phyloP scores from a whole-genome alignment of 2,329 filamentous ascomycete genomes.

The Penicillium vulpinum region DNA sequence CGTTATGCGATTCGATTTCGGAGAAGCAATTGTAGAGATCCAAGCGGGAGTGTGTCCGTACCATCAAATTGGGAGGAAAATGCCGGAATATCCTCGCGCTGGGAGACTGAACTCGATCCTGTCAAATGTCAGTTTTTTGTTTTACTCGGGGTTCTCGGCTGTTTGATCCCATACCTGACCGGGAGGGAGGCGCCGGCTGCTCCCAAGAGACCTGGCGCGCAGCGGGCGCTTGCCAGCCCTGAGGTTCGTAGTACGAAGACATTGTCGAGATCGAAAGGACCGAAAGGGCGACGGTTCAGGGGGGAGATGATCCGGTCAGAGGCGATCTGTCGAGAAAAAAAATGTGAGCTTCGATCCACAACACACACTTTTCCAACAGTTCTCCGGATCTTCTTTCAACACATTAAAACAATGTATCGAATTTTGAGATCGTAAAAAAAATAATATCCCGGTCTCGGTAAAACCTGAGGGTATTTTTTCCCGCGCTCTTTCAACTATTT shows the following conservation, averaged over 20 bases:
- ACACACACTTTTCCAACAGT: constrained; percentile 3
- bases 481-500: not conserved
- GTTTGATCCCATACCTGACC: constrained; percentile 60
- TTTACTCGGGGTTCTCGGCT: not conserved
- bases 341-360: constrained; percentile 18
- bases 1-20: not conserved
- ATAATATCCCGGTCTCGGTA: not conserved
- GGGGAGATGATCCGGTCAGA: constrained; percentile 29
- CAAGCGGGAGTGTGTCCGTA: constrained; percentile 50
- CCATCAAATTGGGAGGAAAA: constrained; percentile 89
- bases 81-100: constrained; percentile 72
- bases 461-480: not conserved
- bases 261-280: constrained; percentile 25
- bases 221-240: constrained; percentile 59
- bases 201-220: constrained; percentile 70
- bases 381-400: not conserved
- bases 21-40: not conserved
- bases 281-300: constrained; percentile 24
- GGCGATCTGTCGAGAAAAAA: constrained; percentile 27
- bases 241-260: constrained; percentile 72
- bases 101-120: constrained; percentile 74
- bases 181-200: constrained; percentile 68
- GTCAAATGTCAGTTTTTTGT: constrained; percentile 10
- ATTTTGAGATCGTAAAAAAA: not conserved
- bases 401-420: not conserved